These are phyloP conservation scores for Sherardia arvensis DNA, from an alignment of 257 asterid genomes.

Conservation along the genomic window DNA sequence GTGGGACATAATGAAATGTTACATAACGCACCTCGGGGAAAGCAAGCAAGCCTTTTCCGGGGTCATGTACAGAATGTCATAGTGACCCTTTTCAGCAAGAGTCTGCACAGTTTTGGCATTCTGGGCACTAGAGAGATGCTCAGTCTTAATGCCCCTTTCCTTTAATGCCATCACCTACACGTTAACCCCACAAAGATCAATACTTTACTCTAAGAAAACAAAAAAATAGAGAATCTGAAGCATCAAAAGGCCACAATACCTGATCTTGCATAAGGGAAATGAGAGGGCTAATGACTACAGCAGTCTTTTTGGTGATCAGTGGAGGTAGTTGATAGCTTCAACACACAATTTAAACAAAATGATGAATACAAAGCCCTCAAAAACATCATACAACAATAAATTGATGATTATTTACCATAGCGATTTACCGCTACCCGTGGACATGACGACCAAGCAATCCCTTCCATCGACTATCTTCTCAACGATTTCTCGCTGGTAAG, in stretches of 20 bases:
- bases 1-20: background rate
- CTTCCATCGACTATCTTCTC: slow-evolving; percentile 56
- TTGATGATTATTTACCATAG: slow-evolving; percentile 41
- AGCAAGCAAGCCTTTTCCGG: slow-evolving; percentile 78
- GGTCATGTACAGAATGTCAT: slow-evolving; percentile 68
- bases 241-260: slow-evolving; percentile 28
- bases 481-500: slow-evolving; percentile 77
- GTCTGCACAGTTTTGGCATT: slow-evolving; percentile 39
- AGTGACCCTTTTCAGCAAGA: slow-evolving; percentile 64
- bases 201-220: background rate
- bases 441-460: slow-evolving; percentile 86
- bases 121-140: slow-evolving; percentile 86
- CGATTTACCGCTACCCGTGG: slow-evolving; percentile 97
- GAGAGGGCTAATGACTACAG: slow-evolving; percentile 81
- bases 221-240: background rate
- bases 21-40: slow-evolving; percentile 35
- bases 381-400: background rate
- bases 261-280: slow-evolving; percentile 96
- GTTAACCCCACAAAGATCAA: background rate
- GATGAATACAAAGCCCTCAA: background rate
- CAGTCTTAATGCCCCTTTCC: slow-evolving; percentile 76
- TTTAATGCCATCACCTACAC: slow-evolving; percentile 83
- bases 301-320: slow-evolving; percentile 60
- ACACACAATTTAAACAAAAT: slow-evolving; percentile 9
- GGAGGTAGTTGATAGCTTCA: slow-evolving; percentile 94